Conservation (phyloP, 345 rosid species). For the Hypericum perforatum region DNA sequence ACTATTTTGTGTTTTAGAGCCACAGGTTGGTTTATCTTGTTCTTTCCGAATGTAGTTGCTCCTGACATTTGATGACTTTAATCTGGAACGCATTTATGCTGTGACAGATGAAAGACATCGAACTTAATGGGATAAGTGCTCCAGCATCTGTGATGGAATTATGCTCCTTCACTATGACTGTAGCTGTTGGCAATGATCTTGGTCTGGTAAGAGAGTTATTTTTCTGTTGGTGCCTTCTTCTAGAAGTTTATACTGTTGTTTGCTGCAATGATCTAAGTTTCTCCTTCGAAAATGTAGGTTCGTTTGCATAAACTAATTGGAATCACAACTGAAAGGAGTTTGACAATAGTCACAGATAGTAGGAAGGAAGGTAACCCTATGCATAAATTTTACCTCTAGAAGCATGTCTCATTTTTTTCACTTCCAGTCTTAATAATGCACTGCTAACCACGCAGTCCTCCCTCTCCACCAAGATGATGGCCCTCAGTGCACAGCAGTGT, state of each 20-base stretch:
- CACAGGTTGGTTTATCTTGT: conserved; percentile 19
- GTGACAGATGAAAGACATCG: conserved; percentile 12
- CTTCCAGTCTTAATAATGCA: conserved; percentile 8
- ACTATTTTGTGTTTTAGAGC: conserved; percentile 13
- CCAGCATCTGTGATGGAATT: conserved; percentile 18
- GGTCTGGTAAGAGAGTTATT: conserved; percentile 28
- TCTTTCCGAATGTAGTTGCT: not conserved
- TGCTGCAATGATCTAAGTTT: conserved; percentile 17
- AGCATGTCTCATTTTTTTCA: not conserved
- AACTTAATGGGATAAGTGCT: conserved; percentile 9
- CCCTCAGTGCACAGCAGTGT: conserved; percentile 42
- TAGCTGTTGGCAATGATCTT: conserved; percentile 27
- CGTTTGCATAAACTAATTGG: conserved; percentile 40
- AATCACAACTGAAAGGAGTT: conserved; percentile 30
- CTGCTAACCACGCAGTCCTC: conserved; percentile 38
- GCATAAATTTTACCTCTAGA: not conserved
- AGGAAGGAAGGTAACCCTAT: conserved; percentile 46
- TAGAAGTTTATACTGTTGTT: not conserved
- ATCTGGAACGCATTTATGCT: conserved; percentile 2
- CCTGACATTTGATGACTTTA: conserved; percentile 7
- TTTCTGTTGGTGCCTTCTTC: conserved; percentile 15
- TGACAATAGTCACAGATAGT: conserved; percentile 52
- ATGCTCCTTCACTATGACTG: conserved; percentile 14
- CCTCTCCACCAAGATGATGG: conserved; percentile 44
- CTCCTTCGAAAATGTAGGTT: conserved; percentile 40